Percentiles rank a stretch among this genome's conserved stretches.
Evolutionary conservation across 306 rosid genomes (phyloP).

Genomic region (Betula pendula): DNA sequence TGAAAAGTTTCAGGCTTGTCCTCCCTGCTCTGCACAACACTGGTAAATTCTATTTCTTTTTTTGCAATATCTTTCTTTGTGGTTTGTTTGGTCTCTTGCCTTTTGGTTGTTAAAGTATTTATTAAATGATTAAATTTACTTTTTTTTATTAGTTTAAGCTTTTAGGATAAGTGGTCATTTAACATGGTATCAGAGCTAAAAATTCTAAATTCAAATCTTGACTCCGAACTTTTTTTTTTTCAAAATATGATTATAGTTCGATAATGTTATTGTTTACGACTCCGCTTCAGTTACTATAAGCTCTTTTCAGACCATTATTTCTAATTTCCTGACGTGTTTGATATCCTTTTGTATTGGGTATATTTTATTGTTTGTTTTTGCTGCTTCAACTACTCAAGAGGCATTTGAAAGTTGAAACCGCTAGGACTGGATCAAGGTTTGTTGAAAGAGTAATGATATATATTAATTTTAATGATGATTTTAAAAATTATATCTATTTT

Average conservation of each 20-base stretch:
- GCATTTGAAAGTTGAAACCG: constrained; percentile 46
- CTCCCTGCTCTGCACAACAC: constrained; percentile 38
- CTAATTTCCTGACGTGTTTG: neutral
- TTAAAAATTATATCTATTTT: too few relatives aligned
- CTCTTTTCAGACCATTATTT: too few relatives aligned
- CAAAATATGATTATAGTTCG: neutral
- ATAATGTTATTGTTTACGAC: neutral
- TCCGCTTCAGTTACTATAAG: neutral
- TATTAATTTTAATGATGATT: too few relatives aligned
- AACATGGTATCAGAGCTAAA: too few relatives aligned
- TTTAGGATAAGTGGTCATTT: too few relatives aligned
- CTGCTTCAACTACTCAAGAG: constrained; percentile 43
- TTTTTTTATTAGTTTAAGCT: too few relatives aligned
- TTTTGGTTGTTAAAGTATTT: neutral
- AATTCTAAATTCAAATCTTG: too few relatives aligned
- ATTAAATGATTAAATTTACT: too few relatives aligned
- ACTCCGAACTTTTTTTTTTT: too few relatives aligned
- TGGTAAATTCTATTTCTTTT: constrained; percentile 32
- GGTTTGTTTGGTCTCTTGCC: neutral
- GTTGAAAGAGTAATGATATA: too few relatives aligned
- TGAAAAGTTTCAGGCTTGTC: constrained; percentile 32
- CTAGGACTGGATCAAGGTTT: constrained; percentile 35
- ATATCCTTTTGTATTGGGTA: neutral
- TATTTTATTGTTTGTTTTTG: constrained; percentile 11
- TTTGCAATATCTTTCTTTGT: neutral